Percentiles rank a stretch among this genome's conserved stretches.
phyloP scores from a whole-genome alignment of 2,329 filamentous ascomycete species.

The Remersonia thermophila region DNA sequence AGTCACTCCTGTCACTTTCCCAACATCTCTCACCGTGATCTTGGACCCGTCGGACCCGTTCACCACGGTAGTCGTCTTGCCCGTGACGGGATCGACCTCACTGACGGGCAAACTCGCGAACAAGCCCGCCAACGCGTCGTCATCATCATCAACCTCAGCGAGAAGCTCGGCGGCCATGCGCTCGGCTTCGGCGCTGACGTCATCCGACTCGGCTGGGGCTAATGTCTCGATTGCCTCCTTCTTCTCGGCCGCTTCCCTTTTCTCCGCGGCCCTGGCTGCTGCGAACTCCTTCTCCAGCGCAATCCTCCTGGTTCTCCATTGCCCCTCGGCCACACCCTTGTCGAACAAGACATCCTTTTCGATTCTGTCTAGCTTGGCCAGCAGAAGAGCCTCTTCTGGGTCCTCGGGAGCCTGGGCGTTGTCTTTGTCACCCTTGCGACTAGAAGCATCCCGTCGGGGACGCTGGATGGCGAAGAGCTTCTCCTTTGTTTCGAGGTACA shows the following conservation, averaged over 20 bases:
- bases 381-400: slow-evolving; percentile 49
- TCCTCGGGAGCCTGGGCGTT: slow-evolving; percentile 19
- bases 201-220: slow-evolving; percentile 21
- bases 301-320: slow-evolving; percentile 50
- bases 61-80: slow-evolving; percentile 45
- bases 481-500: slow-evolving; percentile 64
- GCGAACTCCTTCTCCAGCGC: slow-evolving; percentile 51
- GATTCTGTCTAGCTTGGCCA: slow-evolving; percentile 63
- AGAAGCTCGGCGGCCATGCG: slow-evolving; percentile 47
- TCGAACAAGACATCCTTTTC: slow-evolving; percentile 71
- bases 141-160: slow-evolving; percentile 37
- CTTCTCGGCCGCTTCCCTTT: slow-evolving; percentile 17
- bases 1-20: slow-evolving; percentile 63
- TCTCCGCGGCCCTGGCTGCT: slow-evolving; percentile 27
- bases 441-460: slow-evolving; percentile 33
- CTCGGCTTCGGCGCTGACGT: slow-evolving; percentile 44
- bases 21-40: slow-evolving; percentile 67
- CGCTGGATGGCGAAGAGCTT: slow-evolving; percentile 52
- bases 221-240: slow-evolving; percentile 16
- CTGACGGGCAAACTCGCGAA: slow-evolving; percentile 50
- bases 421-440: slow-evolving; percentile 20
- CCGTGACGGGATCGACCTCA: slow-evolving; percentile 45
- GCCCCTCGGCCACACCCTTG: slow-evolving; percentile 47
- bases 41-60: slow-evolving; percentile 40
- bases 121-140: slow-evolving; percentile 36